Conservation (phyloP, 179 eudicot genomes). For the Actinidia polygama region DNA sequence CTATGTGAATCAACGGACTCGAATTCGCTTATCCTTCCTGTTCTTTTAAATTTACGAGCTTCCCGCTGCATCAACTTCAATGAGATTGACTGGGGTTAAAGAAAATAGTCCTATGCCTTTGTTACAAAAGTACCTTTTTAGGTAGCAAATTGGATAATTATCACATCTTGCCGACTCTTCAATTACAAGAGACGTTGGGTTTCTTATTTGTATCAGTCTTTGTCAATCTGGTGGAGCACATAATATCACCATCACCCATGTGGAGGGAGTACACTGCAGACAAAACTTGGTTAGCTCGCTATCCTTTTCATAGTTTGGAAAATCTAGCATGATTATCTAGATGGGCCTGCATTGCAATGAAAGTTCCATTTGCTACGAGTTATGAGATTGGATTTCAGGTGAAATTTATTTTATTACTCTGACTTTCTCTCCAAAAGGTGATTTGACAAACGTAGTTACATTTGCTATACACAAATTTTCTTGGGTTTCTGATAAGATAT, state of each 20-base stretch:
- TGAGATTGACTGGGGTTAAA: too few relatives aligned
- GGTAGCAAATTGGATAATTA: not conserved
- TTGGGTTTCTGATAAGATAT: too few relatives aligned
- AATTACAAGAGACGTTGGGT: not conserved
- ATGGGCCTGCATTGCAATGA: slow-evolving; percentile 2
- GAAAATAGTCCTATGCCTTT: too few relatives aligned
- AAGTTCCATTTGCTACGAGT: not conserved
- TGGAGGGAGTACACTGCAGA: slow-evolving; percentile 5
- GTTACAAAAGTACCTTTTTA: not conserved
- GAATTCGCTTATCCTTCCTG: too few relatives aligned
- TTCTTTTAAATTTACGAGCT: too few relatives aligned
- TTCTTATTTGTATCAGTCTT: not conserved
- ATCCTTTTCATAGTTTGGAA: not conserved
- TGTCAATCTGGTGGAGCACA: not conserved
- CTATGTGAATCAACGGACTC: too few relatives aligned
- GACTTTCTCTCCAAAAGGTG: too few relatives aligned
- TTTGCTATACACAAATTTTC: too few relatives aligned
- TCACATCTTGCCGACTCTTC: not conserved
- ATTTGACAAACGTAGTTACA: too few relatives aligned
- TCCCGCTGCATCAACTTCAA: too few relatives aligned
- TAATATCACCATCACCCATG: not conserved
- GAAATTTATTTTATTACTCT: too few relatives aligned
- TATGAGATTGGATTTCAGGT: too few relatives aligned
- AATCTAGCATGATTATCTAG: not conserved
- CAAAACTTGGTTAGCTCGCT: slow-evolving; percentile 2